Evolutionary conservation across 2,329 filamentous ascomycete genomes (phyloP), one percentile per base, ranked within the genome.

Genomic region (Verticillium nubilum): DNA sequence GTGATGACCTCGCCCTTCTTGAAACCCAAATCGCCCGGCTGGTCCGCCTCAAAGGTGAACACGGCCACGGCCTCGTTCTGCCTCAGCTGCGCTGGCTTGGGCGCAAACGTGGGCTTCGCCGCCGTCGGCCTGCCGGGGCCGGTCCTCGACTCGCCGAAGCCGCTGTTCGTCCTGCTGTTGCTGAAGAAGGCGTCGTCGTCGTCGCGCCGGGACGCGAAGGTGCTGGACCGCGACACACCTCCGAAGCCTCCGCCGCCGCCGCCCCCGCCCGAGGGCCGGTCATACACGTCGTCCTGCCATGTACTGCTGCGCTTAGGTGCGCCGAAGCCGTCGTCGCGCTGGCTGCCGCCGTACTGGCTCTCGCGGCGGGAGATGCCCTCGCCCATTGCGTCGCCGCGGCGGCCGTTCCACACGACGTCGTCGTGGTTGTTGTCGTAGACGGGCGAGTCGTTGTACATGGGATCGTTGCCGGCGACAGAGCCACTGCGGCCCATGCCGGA

Each of bases 1-100:
- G 92, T 97, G 65, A 99, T 97, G 59, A 98, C 75, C 29, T 99
- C 95, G 23, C 95, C 95, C 81, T 99, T 99, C 42, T 58, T 97
- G 77, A 99, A 99, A 0, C 89, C 91, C 59, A 98, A 73, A 72
- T 99, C 94, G 4, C 94, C 94, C 0, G 92, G 87, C 73, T 97
- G 93, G 68, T 97, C 94, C 0, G 92, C 88, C 63, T 98, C 94
- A 70, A 99, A 99, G 2, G 91, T 97, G 75, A 90, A 98, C 63
- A 97, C 80, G 2, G 95, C 95, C 23, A 97, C 81, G 0, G 92
- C 95, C 75, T 98, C 91, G 66, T 97, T 92, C 66, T 84, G 81
- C 70, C 81, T 84, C 61, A 87, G 69, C 61, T 78, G 62, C 0
- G 78, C 79, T 55, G 83, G 77, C 73, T 86, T 86, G 67, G 78